Percentiles rank a stretch among this genome's conserved stretches.
phyloP scores from a whole-genome alignment of 768 basidiomycete species.

The Rhodotorula kratochvilovae region DNA sequence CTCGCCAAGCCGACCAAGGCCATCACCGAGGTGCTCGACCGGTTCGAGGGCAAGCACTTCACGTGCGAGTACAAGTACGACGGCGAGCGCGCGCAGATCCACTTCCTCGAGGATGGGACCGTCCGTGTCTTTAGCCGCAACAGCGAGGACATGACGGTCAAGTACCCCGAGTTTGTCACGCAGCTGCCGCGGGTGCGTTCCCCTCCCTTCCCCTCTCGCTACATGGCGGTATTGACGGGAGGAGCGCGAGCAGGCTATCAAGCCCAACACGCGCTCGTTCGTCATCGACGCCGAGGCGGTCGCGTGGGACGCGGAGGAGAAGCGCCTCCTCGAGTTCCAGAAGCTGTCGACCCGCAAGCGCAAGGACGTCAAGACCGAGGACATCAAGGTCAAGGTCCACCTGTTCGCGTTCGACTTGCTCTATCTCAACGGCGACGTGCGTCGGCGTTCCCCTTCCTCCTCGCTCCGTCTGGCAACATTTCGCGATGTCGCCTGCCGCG shows the following conservation, averaged over 20 bases:
- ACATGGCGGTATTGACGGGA: not conserved
- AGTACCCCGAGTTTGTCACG: conserved; percentile 96
- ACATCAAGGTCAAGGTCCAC: conserved; percentile 93
- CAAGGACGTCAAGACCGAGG: conserved; percentile 96
- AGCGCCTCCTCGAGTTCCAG: conserved; percentile 85
- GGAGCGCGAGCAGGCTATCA: conserved; percentile 65
- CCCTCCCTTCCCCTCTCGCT: not conserved
- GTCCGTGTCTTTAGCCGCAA: conserved; percentile 85
- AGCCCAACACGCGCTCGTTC: conserved; percentile 70
- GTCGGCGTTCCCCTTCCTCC: conserved; percentile 40
- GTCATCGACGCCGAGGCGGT: conserved; percentile 96
- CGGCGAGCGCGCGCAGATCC: conserved; percentile 94
- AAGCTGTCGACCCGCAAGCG: conserved; percentile 89
- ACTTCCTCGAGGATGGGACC: conserved; percentile 71
- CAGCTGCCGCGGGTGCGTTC: conserved; percentile 71
- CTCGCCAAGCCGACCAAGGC: conserved; percentile 98
- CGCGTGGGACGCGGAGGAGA: conserved; percentile 71
- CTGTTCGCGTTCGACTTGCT: conserved; percentile 93
- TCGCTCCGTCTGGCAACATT: too few relatives aligned
- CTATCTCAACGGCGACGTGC: conserved; percentile 93
- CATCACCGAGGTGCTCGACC: conserved; percentile 91
- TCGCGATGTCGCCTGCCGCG: too few relatives aligned
- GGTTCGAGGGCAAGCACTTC: conserved; percentile 90
- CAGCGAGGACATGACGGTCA: conserved; percentile 98
- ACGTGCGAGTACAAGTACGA: conserved; percentile 99